A percentile compares a stretch with the other conserved stretches of the same genome.
These are phyloP conservation scores for Exserohilum turcica DNA, from an alignment of 2,329 filamentous ascomycete species.

Conservation along the genomic window DNA sequence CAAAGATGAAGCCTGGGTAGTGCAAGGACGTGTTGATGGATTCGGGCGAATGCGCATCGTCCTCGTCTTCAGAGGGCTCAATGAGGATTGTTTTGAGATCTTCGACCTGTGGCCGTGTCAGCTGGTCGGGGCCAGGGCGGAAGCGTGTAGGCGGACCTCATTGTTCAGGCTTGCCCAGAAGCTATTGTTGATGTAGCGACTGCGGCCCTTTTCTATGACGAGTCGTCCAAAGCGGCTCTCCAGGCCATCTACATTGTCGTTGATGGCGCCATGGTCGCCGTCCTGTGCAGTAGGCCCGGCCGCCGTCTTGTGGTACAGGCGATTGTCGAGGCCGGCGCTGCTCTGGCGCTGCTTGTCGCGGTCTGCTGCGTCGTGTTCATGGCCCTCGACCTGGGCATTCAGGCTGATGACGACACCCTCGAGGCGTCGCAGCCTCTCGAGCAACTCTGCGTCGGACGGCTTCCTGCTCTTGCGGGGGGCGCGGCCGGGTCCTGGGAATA, in stretches of 20 bases:
- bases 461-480: slow-evolving; percentile 72
- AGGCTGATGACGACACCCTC: slow-evolving; percentile 74
- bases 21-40: slow-evolving; percentile 51
- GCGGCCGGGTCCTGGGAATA: slow-evolving; percentile 75
- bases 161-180: slow-evolving; percentile 79
- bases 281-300: not conserved
- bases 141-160: slow-evolving; percentile 59
- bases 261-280: slow-evolving; percentile 28
- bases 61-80: slow-evolving; percentile 66
- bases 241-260: slow-evolving; percentile 44
- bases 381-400: slow-evolving; percentile 50
- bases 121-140: not conserved
- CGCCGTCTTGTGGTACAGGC: slow-evolving; percentile 7
- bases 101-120: slow-evolving; percentile 54
- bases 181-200: slow-evolving; percentile 74
- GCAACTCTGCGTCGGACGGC: slow-evolving; percentile 70
- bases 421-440: slow-evolving; percentile 73
- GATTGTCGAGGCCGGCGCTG: slow-evolving; percentile 15
- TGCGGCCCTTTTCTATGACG: slow-evolving; percentile 72
- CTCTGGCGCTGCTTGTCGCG: slow-evolving; percentile 26
- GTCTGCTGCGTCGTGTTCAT: slow-evolving; percentile 42
- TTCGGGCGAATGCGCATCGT: slow-evolving; percentile 54
- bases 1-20: slow-evolving; percentile 73
- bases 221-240: slow-evolving; percentile 68
- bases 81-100: slow-evolving; percentile 67